Percentiles rank a stretch among this genome's conserved stretches.
These are phyloP conservation scores for Boechera retrofracta DNA, from an alignment of 345 rosid genomes.

Conservation along the genomic window DNA sequence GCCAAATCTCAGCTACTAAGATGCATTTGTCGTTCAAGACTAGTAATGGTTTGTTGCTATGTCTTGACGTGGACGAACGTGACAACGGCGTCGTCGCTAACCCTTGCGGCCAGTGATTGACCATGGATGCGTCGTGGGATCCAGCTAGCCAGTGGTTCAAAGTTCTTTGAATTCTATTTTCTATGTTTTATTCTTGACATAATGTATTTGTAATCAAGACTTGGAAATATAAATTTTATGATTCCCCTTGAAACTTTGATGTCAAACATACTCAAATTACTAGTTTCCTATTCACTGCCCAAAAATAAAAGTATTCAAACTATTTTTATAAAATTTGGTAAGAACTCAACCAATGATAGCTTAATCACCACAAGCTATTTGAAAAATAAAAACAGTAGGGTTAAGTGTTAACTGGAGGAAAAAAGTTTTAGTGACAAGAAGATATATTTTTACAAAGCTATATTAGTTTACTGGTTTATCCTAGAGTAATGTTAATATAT, in stretches of 20 bases:
- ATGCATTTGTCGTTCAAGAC: slow-evolving; percentile 63
- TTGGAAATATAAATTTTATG: background rate
- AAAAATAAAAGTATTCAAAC: too few relatives aligned
- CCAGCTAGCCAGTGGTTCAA: slow-evolving; percentile 79
- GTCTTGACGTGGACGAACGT: slow-evolving; percentile 47
- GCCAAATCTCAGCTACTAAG: slow-evolving; percentile 64
- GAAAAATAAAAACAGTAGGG: too few relatives aligned
- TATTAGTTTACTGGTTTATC: too few relatives aligned
- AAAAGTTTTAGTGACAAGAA: too few relatives aligned
- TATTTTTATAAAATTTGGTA: too few relatives aligned
- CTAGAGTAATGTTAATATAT: too few relatives aligned
- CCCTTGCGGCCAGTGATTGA: slow-evolving; percentile 57
- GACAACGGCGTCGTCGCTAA: slow-evolving; percentile 47
- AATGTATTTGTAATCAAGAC: background rate
- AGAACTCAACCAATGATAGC: too few relatives aligned
- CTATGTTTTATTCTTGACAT: background rate
- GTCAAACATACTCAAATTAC: background rate
- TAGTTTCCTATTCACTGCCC: too few relatives aligned
- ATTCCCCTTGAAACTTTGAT: background rate
- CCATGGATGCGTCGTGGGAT: slow-evolving; percentile 53
- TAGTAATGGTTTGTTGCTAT: slow-evolving; percentile 30
- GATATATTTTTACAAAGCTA: too few relatives aligned
- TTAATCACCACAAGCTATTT: too few relatives aligned
- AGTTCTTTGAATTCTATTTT: slow-evolving; percentile 35
- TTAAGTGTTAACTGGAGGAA: too few relatives aligned